Percentiles rank a stretch among this genome's conserved stretches.
Evolutionary conservation across 345 rosid genomes (phyloP).

Genomic region (Heritiera fomes): DNA sequence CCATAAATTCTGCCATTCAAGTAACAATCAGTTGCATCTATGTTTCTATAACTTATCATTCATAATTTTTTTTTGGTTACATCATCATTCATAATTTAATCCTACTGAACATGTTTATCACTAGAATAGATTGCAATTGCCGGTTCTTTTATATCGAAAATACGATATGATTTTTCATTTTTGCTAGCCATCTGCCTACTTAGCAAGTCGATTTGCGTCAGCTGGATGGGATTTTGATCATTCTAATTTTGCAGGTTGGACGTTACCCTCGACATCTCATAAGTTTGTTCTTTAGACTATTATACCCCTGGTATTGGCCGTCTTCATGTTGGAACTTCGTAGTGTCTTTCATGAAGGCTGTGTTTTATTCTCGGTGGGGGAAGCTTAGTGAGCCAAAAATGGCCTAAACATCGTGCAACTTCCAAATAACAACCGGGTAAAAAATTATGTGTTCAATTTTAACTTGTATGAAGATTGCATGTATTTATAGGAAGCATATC

Average conservation of each 20-base stretch:
- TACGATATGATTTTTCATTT: too few species aligned
- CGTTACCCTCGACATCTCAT: slow-evolving; percentile 89
- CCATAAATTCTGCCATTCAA: neutral
- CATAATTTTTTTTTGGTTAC: too few species aligned
- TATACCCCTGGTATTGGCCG: slow-evolving; percentile 99
- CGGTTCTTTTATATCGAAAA: neutral
- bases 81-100: too few species aligned
- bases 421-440: neutral
- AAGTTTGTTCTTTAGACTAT: slow-evolving; percentile 84
- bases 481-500: neutral
- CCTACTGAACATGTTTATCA: too few species aligned
- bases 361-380: slow-evolving; percentile 55
- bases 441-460: neutral
- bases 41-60: too few species aligned
- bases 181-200: too few species aligned
- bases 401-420: slow-evolving; percentile 18
- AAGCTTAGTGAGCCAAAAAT: slow-evolving; percentile 42
- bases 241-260: slow-evolving; percentile 65
- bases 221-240: neutral
- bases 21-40: neutral
- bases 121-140: neutral
- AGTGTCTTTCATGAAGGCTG: slow-evolving; percentile 63
- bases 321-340: slow-evolving; percentile 95
- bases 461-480: slow-evolving; percentile 8
- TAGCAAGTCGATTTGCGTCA: neutral